phyloP scores from a whole-genome alignment of 1,284 basidiomycete genomes.

The Rugosomyces carneus region DNA sequence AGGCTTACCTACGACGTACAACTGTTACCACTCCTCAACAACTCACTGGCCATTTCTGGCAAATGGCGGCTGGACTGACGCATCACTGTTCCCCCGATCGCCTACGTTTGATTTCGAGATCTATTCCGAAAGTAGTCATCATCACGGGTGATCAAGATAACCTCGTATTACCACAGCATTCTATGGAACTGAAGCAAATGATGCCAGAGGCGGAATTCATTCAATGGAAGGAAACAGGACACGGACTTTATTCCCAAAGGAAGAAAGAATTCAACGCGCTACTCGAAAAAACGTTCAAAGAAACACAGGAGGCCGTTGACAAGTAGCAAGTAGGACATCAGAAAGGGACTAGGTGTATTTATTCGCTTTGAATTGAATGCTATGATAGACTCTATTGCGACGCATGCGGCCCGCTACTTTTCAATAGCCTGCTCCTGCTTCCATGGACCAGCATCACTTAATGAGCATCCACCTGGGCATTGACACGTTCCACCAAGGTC shows the following conservation, averaged over 20 bases:
- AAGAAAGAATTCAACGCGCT: conserved; percentile 49
- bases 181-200: conserved; percentile 47
- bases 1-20: conserved; percentile 51
- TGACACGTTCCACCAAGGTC: conserved; percentile 83
- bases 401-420: not conserved
- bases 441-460: conserved; percentile 95
- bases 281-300: conserved; percentile 49
- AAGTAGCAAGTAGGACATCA: not conserved
- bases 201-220: conserved; percentile 70
- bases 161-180: conserved; percentile 56
- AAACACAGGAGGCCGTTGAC: conserved; percentile 33
- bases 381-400: not conserved
- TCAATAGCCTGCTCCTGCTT: conserved; percentile 31
- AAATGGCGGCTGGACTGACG: conserved; percentile 68
- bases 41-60: conserved; percentile 62
- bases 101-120: conserved; percentile 47
- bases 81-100: conserved; percentile 58
- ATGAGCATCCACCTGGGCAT: conserved; percentile 77
- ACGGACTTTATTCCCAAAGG: conserved; percentile 58
- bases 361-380: conserved; percentile 6
- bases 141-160: conserved; percentile 73
- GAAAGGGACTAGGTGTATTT: not conserved
- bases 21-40: conserved; percentile 54
- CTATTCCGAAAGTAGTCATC: conserved; percentile 55
- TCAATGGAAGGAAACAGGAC: conserved; percentile 61